These are phyloP conservation scores for Paraphaeosphaeria sporulosa DNA, from an alignment of 2,329 filamentous ascomycete species.

Conservation along the genomic window DNA sequence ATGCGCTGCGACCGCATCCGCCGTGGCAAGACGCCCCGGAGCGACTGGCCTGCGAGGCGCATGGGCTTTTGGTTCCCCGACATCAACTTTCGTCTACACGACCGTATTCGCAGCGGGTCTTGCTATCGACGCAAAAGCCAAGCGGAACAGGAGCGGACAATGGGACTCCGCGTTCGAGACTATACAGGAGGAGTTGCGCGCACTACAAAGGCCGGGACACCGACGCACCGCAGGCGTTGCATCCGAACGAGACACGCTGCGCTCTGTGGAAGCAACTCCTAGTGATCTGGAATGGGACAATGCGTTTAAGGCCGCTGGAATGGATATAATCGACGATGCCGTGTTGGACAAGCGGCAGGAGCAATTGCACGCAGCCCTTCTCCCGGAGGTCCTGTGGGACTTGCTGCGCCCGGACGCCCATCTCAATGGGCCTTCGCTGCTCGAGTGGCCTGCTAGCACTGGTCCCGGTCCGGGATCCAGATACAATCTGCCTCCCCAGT, in stretches of 20 bases:
- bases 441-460: slow-evolving; percentile 52
- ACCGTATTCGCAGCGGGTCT: slow-evolving; percentile 71
- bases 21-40: slow-evolving; percentile 60
- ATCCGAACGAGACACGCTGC: slow-evolving; percentile 10
- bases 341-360: slow-evolving; percentile 25
- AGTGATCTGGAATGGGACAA: slow-evolving; percentile 33
- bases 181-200: slow-evolving; percentile 50
- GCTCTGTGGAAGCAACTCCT: slow-evolving; percentile 23
- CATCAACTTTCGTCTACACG: slow-evolving; percentile 70
- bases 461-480: slow-evolving; percentile 32
- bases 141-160: slow-evolving; percentile 65
- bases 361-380: slow-evolving; percentile 21
- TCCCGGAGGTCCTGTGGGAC: slow-evolving; percentile 32
- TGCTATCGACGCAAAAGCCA: slow-evolving; percentile 66
- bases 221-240: background rate
- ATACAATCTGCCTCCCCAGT: slow-evolving; percentile 53
- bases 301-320: slow-evolving; percentile 28
- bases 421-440: slow-evolving; percentile 30
- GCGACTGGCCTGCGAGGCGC: slow-evolving; percentile 60
- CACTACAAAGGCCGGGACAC: background rate
- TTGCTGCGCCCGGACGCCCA: slow-evolving; percentile 40
- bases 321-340: slow-evolving; percentile 35
- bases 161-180: slow-evolving; percentile 69
- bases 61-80: slow-evolving; percentile 63
- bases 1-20: slow-evolving; percentile 61